Percentiles rank a stretch among this genome's conserved stretches.
These are phyloP conservation scores for Canavalia gladiata DNA, from an alignment of 306 rosid genomes.

Conservation along the genomic window DNA sequence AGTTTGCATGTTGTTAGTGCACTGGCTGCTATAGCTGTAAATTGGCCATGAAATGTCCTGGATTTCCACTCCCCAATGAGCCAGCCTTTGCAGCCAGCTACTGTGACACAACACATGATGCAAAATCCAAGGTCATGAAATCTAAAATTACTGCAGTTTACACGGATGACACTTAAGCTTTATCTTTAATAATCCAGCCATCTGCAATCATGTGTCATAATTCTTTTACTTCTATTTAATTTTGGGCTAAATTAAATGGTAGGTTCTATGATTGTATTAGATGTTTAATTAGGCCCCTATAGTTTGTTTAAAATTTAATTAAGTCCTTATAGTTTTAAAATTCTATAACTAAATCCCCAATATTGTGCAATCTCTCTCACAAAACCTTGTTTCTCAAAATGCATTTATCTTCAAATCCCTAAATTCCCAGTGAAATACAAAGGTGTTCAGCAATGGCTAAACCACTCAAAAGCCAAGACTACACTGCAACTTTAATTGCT, in stretches of 20 bases:
- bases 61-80: neutral
- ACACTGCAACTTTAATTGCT: neutral
- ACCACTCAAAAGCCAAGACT: neutral
- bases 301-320: neutral
- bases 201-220: neutral
- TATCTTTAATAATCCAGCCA: neutral
- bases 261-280: neutral
- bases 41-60: neutral
- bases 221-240: neutral
- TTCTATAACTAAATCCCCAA: neutral
- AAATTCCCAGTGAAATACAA: neutral
- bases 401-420: neutral
- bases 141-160: neutral
- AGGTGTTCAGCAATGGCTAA: neutral
- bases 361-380: neutral
- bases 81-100: neutral
- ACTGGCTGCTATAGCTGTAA: neutral
- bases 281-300: neutral
- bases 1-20: neutral
- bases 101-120: neutral
- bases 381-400: neutral
- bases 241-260: neutral
- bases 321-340: neutral
- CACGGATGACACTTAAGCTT: neutral
- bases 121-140: neutral